phyloP scores from a whole-genome alignment of 768 basidiomycete species.

The Russula dissimulans region DNA sequence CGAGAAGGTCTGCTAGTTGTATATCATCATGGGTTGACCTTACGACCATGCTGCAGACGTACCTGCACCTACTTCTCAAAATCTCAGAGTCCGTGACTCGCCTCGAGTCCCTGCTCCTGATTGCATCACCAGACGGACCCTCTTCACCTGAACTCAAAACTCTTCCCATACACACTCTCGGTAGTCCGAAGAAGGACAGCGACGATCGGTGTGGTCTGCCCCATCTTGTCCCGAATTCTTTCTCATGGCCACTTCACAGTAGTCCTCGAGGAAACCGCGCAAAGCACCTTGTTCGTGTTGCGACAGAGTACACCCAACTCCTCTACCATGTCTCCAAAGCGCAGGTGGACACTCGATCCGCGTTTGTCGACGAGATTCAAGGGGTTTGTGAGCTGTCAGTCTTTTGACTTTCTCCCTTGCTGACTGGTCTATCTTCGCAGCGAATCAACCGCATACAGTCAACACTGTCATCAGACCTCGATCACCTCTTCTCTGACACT shows the following conservation, averaged over 20 bases:
- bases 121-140: slow-evolving; percentile 42
- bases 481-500: slow-evolving; percentile 65
- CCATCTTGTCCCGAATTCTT: background rate
- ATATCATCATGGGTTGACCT: slow-evolving; percentile 1
- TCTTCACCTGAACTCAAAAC: slow-evolving; percentile 28
- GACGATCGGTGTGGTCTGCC: slow-evolving; percentile 39
- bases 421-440: slow-evolving; percentile 31
- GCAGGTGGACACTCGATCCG: slow-evolving; percentile 53
- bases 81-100: slow-evolving; percentile 87
- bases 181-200: slow-evolving; percentile 29
- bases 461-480: slow-evolving; percentile 78
- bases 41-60: slow-evolving; percentile 38
- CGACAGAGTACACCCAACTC: slow-evolving; percentile 86
- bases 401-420: slow-evolving; percentile 2
- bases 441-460: slow-evolving; percentile 76
- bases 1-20: slow-evolving; percentile 54
- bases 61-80: slow-evolving; percentile 81
- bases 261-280: slow-evolving; percentile 58
- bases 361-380: slow-evolving; percentile 74
- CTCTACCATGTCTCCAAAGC: slow-evolving; percentile 86
- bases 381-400: slow-evolving; percentile 48
- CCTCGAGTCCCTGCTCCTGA: slow-evolving; percentile 76
- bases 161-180: slow-evolving; percentile 27
- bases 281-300: slow-evolving; percentile 77
- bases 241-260: background rate